Percentiles rank a stretch among this genome's conserved stretches.
Evolutionary conservation across 2,329 filamentous ascomycete species (phyloP).

Genomic region (Alternaria conjuncta): DNA sequence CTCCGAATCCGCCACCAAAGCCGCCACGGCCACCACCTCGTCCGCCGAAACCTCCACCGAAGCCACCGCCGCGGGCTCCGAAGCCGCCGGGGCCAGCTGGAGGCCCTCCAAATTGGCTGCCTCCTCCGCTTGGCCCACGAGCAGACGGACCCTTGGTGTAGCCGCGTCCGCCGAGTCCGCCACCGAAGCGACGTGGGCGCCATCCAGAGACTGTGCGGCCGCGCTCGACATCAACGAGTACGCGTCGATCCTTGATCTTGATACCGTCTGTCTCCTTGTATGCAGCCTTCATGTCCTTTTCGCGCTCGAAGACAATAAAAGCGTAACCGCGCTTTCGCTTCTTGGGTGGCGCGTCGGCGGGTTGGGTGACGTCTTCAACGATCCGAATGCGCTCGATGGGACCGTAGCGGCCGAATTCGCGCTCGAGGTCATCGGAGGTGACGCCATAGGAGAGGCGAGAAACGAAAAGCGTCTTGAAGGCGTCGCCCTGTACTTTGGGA

Average conservation of each 20-base stretch:
- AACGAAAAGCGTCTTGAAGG: constrained; percentile 94
- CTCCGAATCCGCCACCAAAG: constrained; percentile 49
- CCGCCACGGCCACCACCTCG: constrained; percentile 52
- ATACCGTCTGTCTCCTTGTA: constrained; percentile 88
- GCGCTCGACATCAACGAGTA: constrained; percentile 95
- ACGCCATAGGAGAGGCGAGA: constrained; percentile 88
- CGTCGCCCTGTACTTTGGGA: constrained; percentile 87
- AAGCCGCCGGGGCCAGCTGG: constrained; percentile 53
- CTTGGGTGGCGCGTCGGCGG: constrained; percentile 63
- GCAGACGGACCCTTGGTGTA: constrained; percentile 84
- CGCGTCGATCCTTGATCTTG: constrained; percentile 87
- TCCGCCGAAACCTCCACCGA: constrained; percentile 55
- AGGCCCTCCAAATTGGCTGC: constrained; percentile 61
- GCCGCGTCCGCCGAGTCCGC: constrained; percentile 87
- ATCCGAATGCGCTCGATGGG: constrained; percentile 95
- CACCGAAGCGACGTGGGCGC: constrained; percentile 89
- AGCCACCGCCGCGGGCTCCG: constrained; percentile 55
- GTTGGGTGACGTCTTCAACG: constrained; percentile 76
- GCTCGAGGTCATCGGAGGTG: constrained; percentile 86
- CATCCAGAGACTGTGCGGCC: constrained; percentile 93
- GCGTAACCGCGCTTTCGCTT: constrained; percentile 88
- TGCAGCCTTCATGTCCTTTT: constrained; percentile 99
- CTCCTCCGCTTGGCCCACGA: constrained; percentile 72
- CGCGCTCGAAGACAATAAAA: constrained; percentile 95
- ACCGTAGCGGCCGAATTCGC: constrained; percentile 91